phyloP scores from a whole-genome alignment of 768 basidiomycete genomes.

The Termitomyces sp. region DNA sequence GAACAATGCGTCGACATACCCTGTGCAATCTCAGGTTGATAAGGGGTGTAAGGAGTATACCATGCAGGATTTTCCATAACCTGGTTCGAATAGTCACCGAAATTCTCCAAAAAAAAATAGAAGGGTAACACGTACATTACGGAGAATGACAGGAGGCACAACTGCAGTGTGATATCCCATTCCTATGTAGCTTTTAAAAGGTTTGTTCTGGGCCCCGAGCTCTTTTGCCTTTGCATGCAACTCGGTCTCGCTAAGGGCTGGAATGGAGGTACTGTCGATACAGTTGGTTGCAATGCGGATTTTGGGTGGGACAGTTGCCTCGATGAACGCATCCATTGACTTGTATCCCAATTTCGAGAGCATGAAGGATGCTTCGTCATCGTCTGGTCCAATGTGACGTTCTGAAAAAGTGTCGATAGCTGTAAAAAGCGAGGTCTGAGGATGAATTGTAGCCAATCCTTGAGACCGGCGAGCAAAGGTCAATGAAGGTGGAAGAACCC shows the following conservation, averaged over 20 bases:
- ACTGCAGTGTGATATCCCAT: slow-evolving; percentile 97
- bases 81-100: slow-evolving; percentile 29
- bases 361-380: slow-evolving; percentile 77
- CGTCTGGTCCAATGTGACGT: slow-evolving; percentile 91
- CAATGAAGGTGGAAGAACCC: slow-evolving; percentile 15
- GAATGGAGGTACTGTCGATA: slow-evolving; percentile 67
- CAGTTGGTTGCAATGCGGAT: slow-evolving; percentile 66
- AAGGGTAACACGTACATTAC: slow-evolving; percentile 59
- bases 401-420: slow-evolving; percentile 88
- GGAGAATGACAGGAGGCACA: slow-evolving; percentile 91
- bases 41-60: slow-evolving; percentile 97
- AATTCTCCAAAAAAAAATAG: neutral
- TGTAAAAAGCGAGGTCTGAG: slow-evolving; percentile 65
- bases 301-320: slow-evolving; percentile 73
- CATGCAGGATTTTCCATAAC: slow-evolving; percentile 94
- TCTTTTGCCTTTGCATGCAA: slow-evolving; percentile 70
- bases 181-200: slow-evolving; percentile 92
- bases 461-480: slow-evolving; percentile 11
- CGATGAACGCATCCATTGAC: slow-evolving; percentile 85
- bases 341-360: slow-evolving; percentile 79
- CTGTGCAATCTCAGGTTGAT: slow-evolving; percentile 98
- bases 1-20: slow-evolving; percentile 40
- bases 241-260: slow-evolving; percentile 82
- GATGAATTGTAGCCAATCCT: slow-evolving; percentile 56
- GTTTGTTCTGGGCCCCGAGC: slow-evolving; percentile 75